Evolutionary conservation across 345 rosid genomes (phyloP).

Genomic region (Gossypioides kirkii): DNA sequence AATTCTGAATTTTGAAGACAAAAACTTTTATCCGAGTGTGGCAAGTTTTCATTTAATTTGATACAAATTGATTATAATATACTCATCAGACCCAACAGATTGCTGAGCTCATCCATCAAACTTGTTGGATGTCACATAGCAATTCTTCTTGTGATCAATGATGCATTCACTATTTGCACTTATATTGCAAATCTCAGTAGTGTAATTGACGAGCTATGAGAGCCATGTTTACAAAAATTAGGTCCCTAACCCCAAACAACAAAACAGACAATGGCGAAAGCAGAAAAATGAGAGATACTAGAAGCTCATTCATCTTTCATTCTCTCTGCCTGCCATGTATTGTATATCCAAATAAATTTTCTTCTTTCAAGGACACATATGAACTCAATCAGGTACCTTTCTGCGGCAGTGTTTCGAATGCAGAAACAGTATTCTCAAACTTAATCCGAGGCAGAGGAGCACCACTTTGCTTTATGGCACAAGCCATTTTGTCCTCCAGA

Average conservation of each 20-base stretch:
- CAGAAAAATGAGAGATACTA: not conserved
- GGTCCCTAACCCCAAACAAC: not conserved
- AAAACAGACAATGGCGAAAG: not conserved
- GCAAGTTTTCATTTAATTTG: no score
- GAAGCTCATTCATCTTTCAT: not conserved
- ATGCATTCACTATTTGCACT: not conserved
- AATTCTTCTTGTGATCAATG: no score
- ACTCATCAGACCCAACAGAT: no score
- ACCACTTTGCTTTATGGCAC: slow-evolving; percentile 95
- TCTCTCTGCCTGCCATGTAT: not conserved
- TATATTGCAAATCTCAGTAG: not conserved
- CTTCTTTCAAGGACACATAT: not conserved
- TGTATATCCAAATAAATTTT: not conserved
- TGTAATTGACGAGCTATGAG: not conserved
- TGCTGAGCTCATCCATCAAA: no score
- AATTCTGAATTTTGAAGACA: no score
- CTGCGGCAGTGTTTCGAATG: slow-evolving; percentile 91
- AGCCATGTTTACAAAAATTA: not conserved
- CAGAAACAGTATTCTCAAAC: slow-evolving; percentile 95
- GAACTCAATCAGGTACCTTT: slow-evolving; percentile 47
- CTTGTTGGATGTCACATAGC: no score
- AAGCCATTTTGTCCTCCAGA: slow-evolving; percentile 88
- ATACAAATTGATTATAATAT: no score
- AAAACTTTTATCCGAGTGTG: no score
- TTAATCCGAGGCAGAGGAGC: slow-evolving; percentile 53